Base-by-base conservation (phyloP, 1,284 basidiomycete species). In the Volvariella surrecta region DNA sequence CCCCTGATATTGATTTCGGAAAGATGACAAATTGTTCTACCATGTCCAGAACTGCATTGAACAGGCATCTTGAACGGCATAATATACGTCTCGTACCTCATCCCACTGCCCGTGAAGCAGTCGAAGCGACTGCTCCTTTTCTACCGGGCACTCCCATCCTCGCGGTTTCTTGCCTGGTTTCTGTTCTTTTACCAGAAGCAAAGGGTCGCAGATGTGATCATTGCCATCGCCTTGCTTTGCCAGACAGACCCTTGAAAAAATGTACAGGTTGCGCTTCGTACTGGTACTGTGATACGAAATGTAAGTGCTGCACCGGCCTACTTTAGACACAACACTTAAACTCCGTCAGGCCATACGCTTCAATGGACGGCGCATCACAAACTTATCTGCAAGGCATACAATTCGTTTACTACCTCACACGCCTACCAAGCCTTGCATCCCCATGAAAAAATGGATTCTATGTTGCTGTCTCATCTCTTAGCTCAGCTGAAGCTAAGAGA, bases 331-430 rank as follows among this genome's bases (percentile, higher is more conserved):
- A 28, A 47, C 51, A 24, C 39, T 15, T 22, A 31, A 32, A 30
- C 11, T 28, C 43, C 11, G 39, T 21, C 55, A 87, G 83, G 84
- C 60, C 84, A 89, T 54, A 62, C 45, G n/a, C 41, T 55, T 20
- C 76, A 85, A 42, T 88, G 84, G 84, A 69, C 67, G 37, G 52
- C 61, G 0, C 71, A 75, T 52, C 82, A 89, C 55, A 76, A 68
- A 50, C 69, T 67, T 38, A 67, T 86, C 20, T 88, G 84, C 72
- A 82, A 76, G 55, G 46, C 50, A 6, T 64, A 74, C 50, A 67
- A 70, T 44, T 46, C 53, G 2, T 82, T 68, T 49, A 60, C 58
- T 2, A 60, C 67, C 13, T 76, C 76, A 4, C 44, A 49, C 1
- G 56, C 52, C 31, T 83, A 71, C 50, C 68, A 71, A 47, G 58